Evolutionary conservation across 192 early-diverging fungal genomes (phyloP), one percentile per base, ranked within the genome.

Genomic region (Coemansia sp.): DNA sequence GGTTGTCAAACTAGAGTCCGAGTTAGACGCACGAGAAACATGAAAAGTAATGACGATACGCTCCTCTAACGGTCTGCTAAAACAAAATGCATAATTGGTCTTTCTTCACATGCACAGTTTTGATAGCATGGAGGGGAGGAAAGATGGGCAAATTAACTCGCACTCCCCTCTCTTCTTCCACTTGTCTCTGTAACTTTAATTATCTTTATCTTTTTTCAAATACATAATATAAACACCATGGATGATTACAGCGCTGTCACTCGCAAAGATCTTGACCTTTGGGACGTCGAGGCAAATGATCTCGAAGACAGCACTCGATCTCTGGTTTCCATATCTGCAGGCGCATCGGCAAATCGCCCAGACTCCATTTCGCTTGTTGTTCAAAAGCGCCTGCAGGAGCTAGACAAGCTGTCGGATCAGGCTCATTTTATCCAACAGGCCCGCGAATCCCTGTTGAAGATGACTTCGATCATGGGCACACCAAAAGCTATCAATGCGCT

Each of bases 401-500:
- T 75, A 15, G 48, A 0, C 4, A 37, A 62, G 29, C 12, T 42
- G 0, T 31, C 63, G 0, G 73, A 70, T 15, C 57, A 65, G 52
- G 63, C 45, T 7, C 46, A 21, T 7, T 75, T 70, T 59, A 39
- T 75, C 16, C 73, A 66, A 35, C 73, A 70, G 62, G 46, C 73
- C 2, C 67, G 73, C 59, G 73, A 75, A 39, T 45, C 59, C 0
- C 55, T 75, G 26, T 45, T 75, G n/a, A 75, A 75, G 39, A 75
- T 75, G 73, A 43, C 73, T 16, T 61, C 67, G n/a, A 42, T 75
- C 23, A 75, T 70, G 46, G 73, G 73, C 34, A 75, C 56, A 15
- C 73, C 73, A 23, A 70, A 60, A 46, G 61, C 35, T 26, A 72
- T 77, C 61, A 71, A 77, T n/a, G 70, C 70, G 2, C 23, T 77